Evolutionary conservation across 83 land plant genomes (phyloP), one percentile per base, ranked within the genome.

Genomic region (Picea abies): DNA sequence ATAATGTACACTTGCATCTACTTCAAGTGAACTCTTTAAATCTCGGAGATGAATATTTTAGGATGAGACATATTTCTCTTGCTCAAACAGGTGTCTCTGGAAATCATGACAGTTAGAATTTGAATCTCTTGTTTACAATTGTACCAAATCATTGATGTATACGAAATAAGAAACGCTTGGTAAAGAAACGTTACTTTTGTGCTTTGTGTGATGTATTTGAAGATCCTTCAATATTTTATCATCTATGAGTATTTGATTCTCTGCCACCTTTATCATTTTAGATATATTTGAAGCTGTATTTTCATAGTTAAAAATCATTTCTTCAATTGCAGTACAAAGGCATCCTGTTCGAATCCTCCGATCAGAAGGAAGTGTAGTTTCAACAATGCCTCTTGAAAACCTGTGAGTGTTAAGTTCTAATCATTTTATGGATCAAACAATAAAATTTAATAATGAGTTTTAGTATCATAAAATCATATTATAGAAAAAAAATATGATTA

Each of bases 321-420:
- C 91, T 25, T 86, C 94, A 85, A 88, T 84, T 52, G 96, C 90
- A 67, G 92, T 88, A 86, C 94, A 98, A 69, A 97, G 88, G 9
- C 99, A 92, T 4, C 93, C 93, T 80, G 83, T 79, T 84, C 92
- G 85, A 44, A 81, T 62, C 78, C 88, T 90, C 71, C 84, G 86
- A 79, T 91, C 91, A 84, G 90, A 92, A 65, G 96, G 97, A 39
- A 97, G 94, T 83, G 91, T 90, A 22, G 98, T 97, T 82, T 97
- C 92, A 78, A 91, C 93, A 63, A 93, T 88, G 66, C 91, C 96
- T 83, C 97, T 90, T 47, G 80, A 83, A 82, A 94, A 96, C 98
- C 97, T 95, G 83, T 15, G 25, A 61, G 81, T 41, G 63, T 19
- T 64, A 60, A 11, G 69, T 67, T 56, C 8, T 19, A 22, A n/a